Percentiles rank a stretch among this genome's conserved stretches.
phyloP scores from a whole-genome alignment of 208 protist species.

The Trypanosoma vivax region DNA sequence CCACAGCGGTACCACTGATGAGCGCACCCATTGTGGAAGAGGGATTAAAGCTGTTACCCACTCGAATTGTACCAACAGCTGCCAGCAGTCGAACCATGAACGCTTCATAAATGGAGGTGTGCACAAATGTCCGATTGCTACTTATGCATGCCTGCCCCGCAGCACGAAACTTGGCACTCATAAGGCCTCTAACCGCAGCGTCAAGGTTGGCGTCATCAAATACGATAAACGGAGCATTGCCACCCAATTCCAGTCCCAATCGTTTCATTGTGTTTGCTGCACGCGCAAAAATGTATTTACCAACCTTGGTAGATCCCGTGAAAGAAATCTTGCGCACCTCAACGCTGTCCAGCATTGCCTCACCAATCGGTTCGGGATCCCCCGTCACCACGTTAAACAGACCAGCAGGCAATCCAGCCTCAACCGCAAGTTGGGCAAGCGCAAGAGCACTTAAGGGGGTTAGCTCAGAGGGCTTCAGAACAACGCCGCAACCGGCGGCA shows the following conservation, averaged over 20 bases:
- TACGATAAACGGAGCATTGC: slow-evolving; percentile 89
- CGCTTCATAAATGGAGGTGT: slow-evolving; percentile 48
- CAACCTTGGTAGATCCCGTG: slow-evolving; percentile 78
- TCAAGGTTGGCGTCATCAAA: slow-evolving; percentile 84
- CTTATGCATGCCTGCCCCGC: slow-evolving; percentile 89
- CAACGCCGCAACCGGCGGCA: slow-evolving; percentile 85
- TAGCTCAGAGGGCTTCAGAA: slow-evolving; percentile 83
- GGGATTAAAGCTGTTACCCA: slow-evolving; percentile 70
- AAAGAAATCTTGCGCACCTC: slow-evolving; percentile 82
- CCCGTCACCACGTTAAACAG: slow-evolving; percentile 85
- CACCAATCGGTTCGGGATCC: slow-evolving; percentile 47
- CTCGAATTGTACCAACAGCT: slow-evolving; percentile 32
- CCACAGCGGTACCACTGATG: slow-evolving; percentile 34
- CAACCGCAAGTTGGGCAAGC: slow-evolving; percentile 61
- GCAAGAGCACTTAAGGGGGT: slow-evolving; percentile 74
- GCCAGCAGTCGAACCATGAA: slow-evolving; percentile 47
- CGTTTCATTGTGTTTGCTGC: slow-evolving; percentile 73
- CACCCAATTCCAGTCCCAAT: slow-evolving; percentile 86
- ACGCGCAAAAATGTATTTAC: slow-evolving; percentile 52
- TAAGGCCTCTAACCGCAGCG: slow-evolving; percentile 48
- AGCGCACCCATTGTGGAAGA: slow-evolving; percentile 56
- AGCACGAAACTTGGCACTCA: slow-evolving; percentile 72
- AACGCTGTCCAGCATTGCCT: slow-evolving; percentile 51
- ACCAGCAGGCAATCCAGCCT: slow-evolving; percentile 65
- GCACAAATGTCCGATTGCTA: slow-evolving; percentile 74